These are phyloP conservation scores for Podaxis sp. DNA, from an alignment of 768 basidiomycete species.

Conservation along the genomic window DNA sequence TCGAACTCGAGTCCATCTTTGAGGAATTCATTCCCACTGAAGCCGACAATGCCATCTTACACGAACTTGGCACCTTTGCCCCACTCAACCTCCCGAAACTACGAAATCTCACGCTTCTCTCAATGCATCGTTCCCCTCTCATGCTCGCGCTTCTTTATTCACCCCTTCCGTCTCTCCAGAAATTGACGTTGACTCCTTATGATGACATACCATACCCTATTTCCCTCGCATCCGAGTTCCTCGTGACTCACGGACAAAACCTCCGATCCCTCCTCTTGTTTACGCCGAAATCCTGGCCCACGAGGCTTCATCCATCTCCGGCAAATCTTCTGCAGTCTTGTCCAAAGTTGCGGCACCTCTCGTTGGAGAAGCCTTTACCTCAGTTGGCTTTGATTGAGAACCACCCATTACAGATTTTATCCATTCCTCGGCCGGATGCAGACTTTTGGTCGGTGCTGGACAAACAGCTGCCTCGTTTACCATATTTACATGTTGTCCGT, in stretches of 20 bases:
- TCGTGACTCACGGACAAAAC: conserved; percentile 53
- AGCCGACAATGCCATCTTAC: not conserved
- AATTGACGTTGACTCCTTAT: conserved; percentile 73
- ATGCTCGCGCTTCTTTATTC: conserved; percentile 59
- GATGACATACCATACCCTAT: conserved; percentile 62
- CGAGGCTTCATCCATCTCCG: conserved; percentile 55
- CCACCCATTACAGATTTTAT: conserved; percentile 60
- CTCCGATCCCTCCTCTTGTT: conserved; percentile 66
- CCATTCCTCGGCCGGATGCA: conserved; percentile 70
- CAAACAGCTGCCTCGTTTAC: conserved; percentile 53
- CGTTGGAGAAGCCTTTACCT: conserved; percentile 71
- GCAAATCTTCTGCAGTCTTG: conserved; percentile 43
- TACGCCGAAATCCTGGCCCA: conserved; percentile 72
- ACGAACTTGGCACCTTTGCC: conserved; percentile 30
- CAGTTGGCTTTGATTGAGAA: conserved; percentile 33
- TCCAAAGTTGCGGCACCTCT: conserved; percentile 65
- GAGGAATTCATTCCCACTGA: not conserved
- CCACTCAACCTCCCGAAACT: conserved; percentile 59
- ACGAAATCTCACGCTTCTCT: conserved; percentile 59
- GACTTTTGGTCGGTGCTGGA: conserved; percentile 61
- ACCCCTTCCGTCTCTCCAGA: conserved; percentile 59
- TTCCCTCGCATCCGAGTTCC: conserved; percentile 58
- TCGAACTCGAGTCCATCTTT: conserved; percentile 43
- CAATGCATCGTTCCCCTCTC: conserved; percentile 66
- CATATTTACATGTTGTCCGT: conserved; percentile 55